Evolutionary conservation across 225 moss, liverwort and hornwort genomes (phyloP).

Genomic region (Pseudoscleropodium purum): DNA sequence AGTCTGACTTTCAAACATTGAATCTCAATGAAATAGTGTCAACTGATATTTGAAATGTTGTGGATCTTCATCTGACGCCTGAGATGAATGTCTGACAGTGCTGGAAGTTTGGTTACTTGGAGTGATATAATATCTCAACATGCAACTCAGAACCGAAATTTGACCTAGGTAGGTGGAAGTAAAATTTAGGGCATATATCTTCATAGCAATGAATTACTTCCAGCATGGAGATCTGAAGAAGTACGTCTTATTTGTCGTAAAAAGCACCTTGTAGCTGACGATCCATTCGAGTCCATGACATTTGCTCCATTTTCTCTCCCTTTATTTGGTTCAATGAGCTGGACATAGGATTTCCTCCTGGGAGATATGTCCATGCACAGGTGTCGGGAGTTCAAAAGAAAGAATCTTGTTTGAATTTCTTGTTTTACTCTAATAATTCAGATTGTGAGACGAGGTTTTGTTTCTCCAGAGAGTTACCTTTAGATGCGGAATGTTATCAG

Average conservation of each 20-base stretch:
- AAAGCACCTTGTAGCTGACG: neutral
- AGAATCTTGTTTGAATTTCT: neutral
- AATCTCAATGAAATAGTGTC: neutral
- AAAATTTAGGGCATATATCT: neutral
- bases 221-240: neutral
- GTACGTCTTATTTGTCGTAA: neutral
- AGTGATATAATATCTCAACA: neutral
- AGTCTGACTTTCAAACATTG: neutral
- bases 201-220: neutral
- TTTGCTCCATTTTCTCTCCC: neutral
- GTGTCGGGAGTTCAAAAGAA: neutral
- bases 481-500: neutral
- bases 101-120: neutral
- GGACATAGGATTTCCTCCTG: neutral
- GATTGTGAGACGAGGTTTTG: neutral
- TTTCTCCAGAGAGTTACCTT: neutral
- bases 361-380: neutral
- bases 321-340: neutral
- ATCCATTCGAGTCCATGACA: neutral
- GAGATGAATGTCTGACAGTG: neutral
- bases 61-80: neutral
- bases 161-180: neutral
- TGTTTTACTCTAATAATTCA: neutral
- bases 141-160: neutral
- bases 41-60: neutral